Evolutionary conservation across 495 filamentous ascomycete species (phyloP).

Genomic region (Podospora pseudopauciseta): DNA sequence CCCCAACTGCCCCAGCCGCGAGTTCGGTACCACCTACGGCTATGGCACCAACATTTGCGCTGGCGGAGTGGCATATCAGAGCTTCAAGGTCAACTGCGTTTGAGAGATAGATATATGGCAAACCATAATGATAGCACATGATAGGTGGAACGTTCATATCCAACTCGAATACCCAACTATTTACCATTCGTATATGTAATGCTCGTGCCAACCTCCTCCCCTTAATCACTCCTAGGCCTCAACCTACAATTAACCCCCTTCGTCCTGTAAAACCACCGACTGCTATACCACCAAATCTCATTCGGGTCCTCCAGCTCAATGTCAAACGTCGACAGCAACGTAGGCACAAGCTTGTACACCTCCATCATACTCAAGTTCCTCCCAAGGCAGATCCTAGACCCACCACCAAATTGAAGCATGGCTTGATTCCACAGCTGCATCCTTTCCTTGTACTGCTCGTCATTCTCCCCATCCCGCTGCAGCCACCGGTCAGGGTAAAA

Average conservation of each 20-base stretch:
- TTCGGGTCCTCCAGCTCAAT: constrained; percentile 23
- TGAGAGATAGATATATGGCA: background rate
- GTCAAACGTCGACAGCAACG: constrained; percentile 54
- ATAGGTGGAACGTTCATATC: background rate
- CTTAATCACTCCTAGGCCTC: constrained; percentile 11
- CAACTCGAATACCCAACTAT: background rate
- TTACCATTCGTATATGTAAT: background rate
- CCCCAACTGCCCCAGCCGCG: background rate
- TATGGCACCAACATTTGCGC: constrained; percentile 1
- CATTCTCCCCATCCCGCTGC: constrained; percentile 30
- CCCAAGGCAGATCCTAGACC: constrained; percentile 60
- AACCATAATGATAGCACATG: background rate
- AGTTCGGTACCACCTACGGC: background rate
- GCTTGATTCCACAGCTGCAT: constrained; percentile 26
- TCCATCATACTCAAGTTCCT: constrained; percentile 61
- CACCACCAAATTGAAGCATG: constrained; percentile 55
- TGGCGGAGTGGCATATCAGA: background rate
- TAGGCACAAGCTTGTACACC: constrained; percentile 62
- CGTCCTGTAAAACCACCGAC: constrained; percentile 25
- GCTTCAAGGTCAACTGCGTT: constrained; percentile 3
- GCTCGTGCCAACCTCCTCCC: background rate
- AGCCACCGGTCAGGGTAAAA: constrained; percentile 52
- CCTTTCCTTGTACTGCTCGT: constrained; percentile 16
- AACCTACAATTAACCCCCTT: constrained; percentile 19
- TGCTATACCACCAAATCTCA: constrained; percentile 24